Conservation (phyloP, 2,329 filamentous ascomycete species). For the Aureobasidium lini region DNA sequence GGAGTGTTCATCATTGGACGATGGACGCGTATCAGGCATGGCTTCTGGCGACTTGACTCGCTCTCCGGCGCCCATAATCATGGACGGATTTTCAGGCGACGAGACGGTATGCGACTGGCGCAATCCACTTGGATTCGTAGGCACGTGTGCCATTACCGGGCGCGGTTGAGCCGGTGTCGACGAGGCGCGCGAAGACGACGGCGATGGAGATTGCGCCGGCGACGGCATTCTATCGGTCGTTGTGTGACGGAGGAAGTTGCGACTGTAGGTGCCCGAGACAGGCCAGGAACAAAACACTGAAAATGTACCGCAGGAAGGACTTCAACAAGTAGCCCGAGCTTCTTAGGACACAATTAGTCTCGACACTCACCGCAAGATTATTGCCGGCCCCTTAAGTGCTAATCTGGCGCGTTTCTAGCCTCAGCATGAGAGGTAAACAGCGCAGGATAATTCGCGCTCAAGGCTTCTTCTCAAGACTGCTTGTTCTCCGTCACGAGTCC, state of each 20-base stretch:
- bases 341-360: background rate
- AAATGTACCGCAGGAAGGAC: background rate
- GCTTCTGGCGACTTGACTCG: background rate
- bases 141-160: constrained; percentile 11
- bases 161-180: constrained; percentile 4
- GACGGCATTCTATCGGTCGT: background rate
- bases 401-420: background rate
- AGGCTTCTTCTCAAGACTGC: background rate
- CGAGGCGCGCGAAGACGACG: constrained; percentile 3
- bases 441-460: background rate
- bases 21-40: background rate
- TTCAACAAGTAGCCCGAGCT: constrained; percentile 2
- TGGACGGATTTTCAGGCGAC: constrained; percentile 11
- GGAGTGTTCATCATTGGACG: background rate
- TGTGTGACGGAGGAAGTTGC: background rate
- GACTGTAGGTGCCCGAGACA: background rate
- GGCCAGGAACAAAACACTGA: background rate
- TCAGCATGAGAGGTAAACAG: background rate
- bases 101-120: constrained; percentile 14
- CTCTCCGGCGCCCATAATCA: background rate
- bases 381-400: too few species aligned
- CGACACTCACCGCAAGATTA: constrained; percentile 2
- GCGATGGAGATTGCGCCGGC: background rate
- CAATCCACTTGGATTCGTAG: constrained; percentile 14
- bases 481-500: background rate